phyloP scores from a whole-genome alignment of 2,329 filamentous ascomycete species.

The Fusarium nanum region DNA sequence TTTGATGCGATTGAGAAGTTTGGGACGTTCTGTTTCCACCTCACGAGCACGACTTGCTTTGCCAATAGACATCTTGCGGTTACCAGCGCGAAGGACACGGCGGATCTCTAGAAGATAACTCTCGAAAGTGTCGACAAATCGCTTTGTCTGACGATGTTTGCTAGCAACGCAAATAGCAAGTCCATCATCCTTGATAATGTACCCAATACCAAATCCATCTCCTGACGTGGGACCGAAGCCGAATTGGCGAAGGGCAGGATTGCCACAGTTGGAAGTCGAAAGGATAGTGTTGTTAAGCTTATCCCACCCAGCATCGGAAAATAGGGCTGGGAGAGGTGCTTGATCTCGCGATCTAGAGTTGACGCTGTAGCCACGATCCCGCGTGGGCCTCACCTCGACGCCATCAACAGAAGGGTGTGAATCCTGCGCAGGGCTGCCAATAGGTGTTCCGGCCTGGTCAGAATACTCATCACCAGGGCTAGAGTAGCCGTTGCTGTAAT shows the following conservation, averaged over 20 bases:
- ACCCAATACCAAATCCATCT: slow-evolving; percentile 96
- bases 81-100: slow-evolving; percentile 80
- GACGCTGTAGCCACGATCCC: slow-evolving; percentile 66
- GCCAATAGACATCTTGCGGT: slow-evolving; percentile 56
- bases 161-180: slow-evolving; percentile 92
- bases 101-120: slow-evolving; percentile 91
- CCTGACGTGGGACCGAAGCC: slow-evolving; percentile 95
- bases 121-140: slow-evolving; percentile 90
- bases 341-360: slow-evolving; percentile 60
- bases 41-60: slow-evolving; percentile 66
- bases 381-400: slow-evolving; percentile 51
- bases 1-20: slow-evolving; percentile 67
- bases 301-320: slow-evolving; percentile 92
- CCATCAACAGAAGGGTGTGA: slow-evolving; percentile 55
- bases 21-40: slow-evolving; percentile 57
- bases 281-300: slow-evolving; percentile 94
- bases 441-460: slow-evolving; percentile 56
- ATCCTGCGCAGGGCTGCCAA: slow-evolving; percentile 66
- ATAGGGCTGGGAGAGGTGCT: slow-evolving; percentile 77
- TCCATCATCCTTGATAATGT: slow-evolving; percentile 87
- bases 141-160: slow-evolving; percentile 92
- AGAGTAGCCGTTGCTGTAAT: slow-evolving; percentile 71
- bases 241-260: slow-evolving; percentile 93
- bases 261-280: slow-evolving; percentile 98
- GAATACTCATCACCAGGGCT: slow-evolving; percentile 67